These are phyloP conservation scores for Pyricularia pennisetigena DNA, from an alignment of 2,329 filamentous ascomycete species.

Conservation along the genomic window DNA sequence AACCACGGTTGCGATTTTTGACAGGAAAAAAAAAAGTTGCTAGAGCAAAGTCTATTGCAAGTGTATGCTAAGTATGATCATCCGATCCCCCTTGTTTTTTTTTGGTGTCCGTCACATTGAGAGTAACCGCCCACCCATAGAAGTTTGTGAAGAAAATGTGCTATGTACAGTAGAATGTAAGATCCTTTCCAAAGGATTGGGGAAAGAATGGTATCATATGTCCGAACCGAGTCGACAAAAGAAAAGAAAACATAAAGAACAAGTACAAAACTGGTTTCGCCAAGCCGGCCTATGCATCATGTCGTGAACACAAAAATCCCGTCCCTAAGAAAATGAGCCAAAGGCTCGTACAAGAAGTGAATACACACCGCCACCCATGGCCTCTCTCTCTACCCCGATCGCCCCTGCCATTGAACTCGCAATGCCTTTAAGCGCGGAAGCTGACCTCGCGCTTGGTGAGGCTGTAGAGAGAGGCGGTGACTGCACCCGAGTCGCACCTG, in stretches of 20 bases:
- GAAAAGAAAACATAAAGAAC: background rate
- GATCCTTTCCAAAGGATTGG: background rate
- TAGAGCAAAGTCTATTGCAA: background rate
- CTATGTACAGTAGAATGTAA: background rate
- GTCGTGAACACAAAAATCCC: background rate
- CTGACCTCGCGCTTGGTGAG: background rate
- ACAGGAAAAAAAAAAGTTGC: background rate
- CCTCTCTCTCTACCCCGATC: background rate
- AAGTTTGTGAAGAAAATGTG: background rate
- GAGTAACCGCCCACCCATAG: background rate
- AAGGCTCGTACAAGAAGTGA: background rate
- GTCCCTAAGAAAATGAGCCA: background rate
- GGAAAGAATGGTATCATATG: conserved; percentile 1
- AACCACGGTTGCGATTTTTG: too few species aligned
- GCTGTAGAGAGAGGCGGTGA: background rate
- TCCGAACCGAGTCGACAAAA: background rate
- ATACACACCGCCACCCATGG: background rate
- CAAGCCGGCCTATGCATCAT: background rate
- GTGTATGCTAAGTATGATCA: background rate
- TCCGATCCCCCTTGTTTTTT: background rate
- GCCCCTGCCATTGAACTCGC: background rate
- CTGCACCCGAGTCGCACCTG: conserved; percentile 27
- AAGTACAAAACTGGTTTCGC: background rate
- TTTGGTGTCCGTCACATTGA: background rate
- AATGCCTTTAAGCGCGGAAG: background rate